Percentiles rank a stretch among this genome's conserved stretches.
Conservation (phyloP, 345 rosid genomes). For the Dipteronia dyeriana region DNA sequence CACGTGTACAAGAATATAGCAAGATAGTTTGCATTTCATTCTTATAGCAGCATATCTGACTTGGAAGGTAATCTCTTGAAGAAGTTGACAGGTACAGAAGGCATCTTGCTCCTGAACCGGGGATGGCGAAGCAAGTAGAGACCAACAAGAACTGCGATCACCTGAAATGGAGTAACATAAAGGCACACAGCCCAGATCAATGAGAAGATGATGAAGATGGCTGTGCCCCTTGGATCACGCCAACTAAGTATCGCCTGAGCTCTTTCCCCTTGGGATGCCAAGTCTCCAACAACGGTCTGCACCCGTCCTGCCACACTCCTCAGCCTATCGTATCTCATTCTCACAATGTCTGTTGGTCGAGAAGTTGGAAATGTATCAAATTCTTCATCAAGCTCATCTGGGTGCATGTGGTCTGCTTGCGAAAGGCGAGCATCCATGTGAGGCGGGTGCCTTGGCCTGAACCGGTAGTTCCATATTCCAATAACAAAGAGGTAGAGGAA, state of each 20-base stretch:
- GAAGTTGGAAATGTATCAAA: slow-evolving; percentile 76
- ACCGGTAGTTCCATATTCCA: slow-evolving; percentile 93
- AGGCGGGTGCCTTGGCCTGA: slow-evolving; percentile 83
- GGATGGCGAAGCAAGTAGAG: slow-evolving; percentile 90
- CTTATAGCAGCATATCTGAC: slow-evolving; percentile 79
- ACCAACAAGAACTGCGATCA: slow-evolving; percentile 69
- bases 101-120: slow-evolving; percentile 80
- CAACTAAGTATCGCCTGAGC: slow-evolving; percentile 85
- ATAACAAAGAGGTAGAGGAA: slow-evolving; percentile 87
- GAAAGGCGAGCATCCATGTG: slow-evolving; percentile 91
- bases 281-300: slow-evolving; percentile 83
- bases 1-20: slow-evolving; percentile 1
- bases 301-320: slow-evolving; percentile 82
- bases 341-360: slow-evolving; percentile 55
- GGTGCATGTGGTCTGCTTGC: slow-evolving; percentile 61
- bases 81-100: slow-evolving; percentile 91
- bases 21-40: background rate
- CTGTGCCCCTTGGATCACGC: slow-evolving; percentile 93
- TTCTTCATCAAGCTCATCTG: slow-evolving; percentile 96
- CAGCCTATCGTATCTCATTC: slow-evolving; percentile 83
- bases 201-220: slow-evolving; percentile 73
- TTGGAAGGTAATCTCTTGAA: slow-evolving; percentile 94
- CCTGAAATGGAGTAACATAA: slow-evolving; percentile 86
- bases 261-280: slow-evolving; percentile 92
- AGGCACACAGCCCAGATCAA: slow-evolving; percentile 76